A percentile compares a stretch with the other conserved stretches of the same genome.
These are phyloP conservation scores for Aspergillus ostianus DNA, from an alignment of 495 filamentous ascomycete genomes.

Conservation along the genomic window DNA sequence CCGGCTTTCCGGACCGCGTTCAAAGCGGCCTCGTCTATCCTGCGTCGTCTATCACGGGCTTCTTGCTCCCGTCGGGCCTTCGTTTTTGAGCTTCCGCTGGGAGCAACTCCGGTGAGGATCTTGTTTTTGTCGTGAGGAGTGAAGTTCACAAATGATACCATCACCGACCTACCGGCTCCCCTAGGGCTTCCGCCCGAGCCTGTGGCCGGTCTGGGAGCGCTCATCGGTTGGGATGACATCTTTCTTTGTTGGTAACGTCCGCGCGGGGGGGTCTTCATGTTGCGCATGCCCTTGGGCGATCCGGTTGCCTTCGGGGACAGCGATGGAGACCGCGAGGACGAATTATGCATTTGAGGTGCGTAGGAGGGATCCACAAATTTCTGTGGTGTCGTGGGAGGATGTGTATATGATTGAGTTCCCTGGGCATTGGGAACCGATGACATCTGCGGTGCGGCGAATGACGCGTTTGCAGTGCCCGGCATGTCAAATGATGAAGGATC, in stretches of 20 bases:
- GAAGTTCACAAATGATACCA: slow-evolving; percentile 84
- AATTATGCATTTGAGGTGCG: slow-evolving; percentile 27
- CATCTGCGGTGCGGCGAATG: slow-evolving; percentile 31
- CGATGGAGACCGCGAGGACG: slow-evolving; percentile 36
- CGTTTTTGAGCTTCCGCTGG: slow-evolving; percentile 86
- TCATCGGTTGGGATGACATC: slow-evolving; percentile 37
- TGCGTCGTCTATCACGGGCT: slow-evolving; percentile 73
- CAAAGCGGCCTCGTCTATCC: slow-evolving; percentile 69
- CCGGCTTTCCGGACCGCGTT: slow-evolving; percentile 75
- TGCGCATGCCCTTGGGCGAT: slow-evolving; percentile 29
- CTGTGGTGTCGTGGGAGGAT: slow-evolving; percentile 23
- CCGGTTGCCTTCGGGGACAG: slow-evolving; percentile 35
- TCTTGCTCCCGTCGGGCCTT: slow-evolving; percentile 88
- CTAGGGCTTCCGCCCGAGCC: slow-evolving; percentile 30
- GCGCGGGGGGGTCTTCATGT: slow-evolving; percentile 30
- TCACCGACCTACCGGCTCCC: slow-evolving; percentile 36
- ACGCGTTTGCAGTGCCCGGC: slow-evolving; percentile 26
- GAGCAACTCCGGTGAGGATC: slow-evolving; percentile 88
- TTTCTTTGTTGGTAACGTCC: slow-evolving; percentile 35
- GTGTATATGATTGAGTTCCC: slow-evolving; percentile 18
- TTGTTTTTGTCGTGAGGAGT: slow-evolving; percentile 76
- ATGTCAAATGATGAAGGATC: slow-evolving; percentile 38
- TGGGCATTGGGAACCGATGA: slow-evolving; percentile 19
- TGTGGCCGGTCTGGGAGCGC: slow-evolving; percentile 36
- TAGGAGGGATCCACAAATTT: slow-evolving; percentile 31